Conservation (phyloP, 106 monocot genomes). For the Narthecium ossifragum region DNA sequence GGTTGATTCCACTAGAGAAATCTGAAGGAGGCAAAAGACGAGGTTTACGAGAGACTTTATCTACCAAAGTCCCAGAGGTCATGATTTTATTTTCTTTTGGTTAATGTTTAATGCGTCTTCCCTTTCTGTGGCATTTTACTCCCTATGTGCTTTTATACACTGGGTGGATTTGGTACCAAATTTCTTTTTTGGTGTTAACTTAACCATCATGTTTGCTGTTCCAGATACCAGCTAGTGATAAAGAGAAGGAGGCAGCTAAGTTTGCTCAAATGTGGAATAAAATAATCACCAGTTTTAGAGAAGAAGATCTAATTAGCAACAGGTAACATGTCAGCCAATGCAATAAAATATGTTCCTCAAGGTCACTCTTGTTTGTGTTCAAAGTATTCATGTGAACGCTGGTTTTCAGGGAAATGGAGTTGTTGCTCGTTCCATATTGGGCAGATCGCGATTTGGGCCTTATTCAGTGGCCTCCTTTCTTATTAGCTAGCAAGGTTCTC, state of each 20-base stretch:
- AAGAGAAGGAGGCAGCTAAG: slow-evolving; percentile 51
- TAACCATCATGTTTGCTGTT: neutral
- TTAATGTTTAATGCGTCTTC: neutral
- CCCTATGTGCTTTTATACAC: neutral
- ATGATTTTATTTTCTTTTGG: neutral
- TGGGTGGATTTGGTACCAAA: neutral
- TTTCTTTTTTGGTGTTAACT: neutral
- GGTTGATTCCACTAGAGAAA: slow-evolving; percentile 40
- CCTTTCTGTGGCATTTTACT: neutral
- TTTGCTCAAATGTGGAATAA: slow-evolving; percentile 88
- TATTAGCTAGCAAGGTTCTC: slow-evolving; percentile 83
- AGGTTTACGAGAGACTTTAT: slow-evolving; percentile 21
- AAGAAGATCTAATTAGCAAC: slow-evolving; percentile 68
- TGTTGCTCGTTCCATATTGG: slow-evolving; percentile 70
- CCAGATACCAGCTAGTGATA: slow-evolving; percentile 33
- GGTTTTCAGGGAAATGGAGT: slow-evolving; percentile 54
- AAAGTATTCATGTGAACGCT: neutral
- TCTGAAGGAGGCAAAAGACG: slow-evolving; percentile 16
- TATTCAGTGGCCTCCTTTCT: slow-evolving; percentile 79
- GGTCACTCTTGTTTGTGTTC: neutral
- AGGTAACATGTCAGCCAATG: slow-evolving; percentile 16
- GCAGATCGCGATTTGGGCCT: slow-evolving; percentile 46
- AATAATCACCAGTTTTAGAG: slow-evolving; percentile 67
- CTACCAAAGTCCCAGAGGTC: slow-evolving; percentile 38
- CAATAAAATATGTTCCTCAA: neutral